Base-by-base conservation (phyloP, 495 filamentous ascomycete species). In the Hypoxylon fuscum region DNA sequence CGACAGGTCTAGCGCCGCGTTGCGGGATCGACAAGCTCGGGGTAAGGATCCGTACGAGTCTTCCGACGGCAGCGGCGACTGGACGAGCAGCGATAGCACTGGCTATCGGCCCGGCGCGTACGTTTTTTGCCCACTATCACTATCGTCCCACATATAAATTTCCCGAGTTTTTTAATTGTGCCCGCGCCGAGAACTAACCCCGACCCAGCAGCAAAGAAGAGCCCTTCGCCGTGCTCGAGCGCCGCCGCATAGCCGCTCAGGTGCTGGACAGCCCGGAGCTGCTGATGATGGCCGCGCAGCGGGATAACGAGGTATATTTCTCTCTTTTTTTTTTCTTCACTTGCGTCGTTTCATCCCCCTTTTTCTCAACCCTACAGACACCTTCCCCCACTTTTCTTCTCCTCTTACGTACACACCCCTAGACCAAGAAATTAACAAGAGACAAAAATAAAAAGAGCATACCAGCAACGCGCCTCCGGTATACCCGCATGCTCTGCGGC, bases 11-110 rank as follows among this genome's bases (percentile, higher is more conserved):
- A n/a, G n/a, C n/a, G n/a, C n/a, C n/a, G n/a, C n/a, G n/a, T n/a
- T 81, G 80, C 76, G 77, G 50, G 79, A 83, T 61, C 74, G 76
- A 5, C 82, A 85, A 65, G 80, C 82, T 3, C 71, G 82, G n/a
- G 81, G 81, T 17, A 83, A 81, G 53, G 75, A 83, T 62, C 79
- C 79, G 1, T 82, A 80, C 69, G 41, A 64, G 32, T 68, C 68
- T 5, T 73, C 66, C 8, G 72, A 68, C 20, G 67, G 48, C 31
- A 71, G 68, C 18, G 42, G 56, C 37, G 70, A 71, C 31, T 54
- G 43, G 44, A 27, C 53, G 8, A 15, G 37, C 20, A 60, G 59
- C 8, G 25, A 25, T 5, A 27, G 25, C 25, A 45, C 37, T 9
- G 54, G 37, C 31, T 44, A 57, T 31, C 53, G 53, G 1, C 32